phyloP scores from a whole-genome alignment of 305 asterid species.

The Solanum chacoense region DNA sequence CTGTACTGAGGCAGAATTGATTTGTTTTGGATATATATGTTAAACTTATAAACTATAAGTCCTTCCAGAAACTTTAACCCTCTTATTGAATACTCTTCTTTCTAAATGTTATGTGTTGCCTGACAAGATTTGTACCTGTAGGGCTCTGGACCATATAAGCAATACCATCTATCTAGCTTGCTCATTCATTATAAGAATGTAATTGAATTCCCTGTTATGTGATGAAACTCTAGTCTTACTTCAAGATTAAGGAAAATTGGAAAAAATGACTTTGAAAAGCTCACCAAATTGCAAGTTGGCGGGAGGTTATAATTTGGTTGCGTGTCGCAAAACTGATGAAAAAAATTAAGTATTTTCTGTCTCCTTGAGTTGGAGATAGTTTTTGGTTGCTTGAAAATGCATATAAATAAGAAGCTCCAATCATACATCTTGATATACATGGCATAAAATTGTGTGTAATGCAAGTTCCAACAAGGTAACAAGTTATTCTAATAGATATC shows the following conservation, averaged over 20 bases:
- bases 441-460: not conserved
- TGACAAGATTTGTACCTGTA: not conserved
- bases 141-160: not conserved
- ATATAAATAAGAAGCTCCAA: not conserved
- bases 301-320: not conserved
- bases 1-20: constrained; percentile 19
- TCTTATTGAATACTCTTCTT: not conserved
- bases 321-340: not conserved
- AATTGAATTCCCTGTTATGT: not conserved
- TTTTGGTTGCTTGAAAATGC: not conserved
- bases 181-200: not conserved
- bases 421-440: not conserved
- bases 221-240: not conserved
- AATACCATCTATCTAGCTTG: not conserved
- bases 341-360: not conserved
- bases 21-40: constrained; percentile 17
- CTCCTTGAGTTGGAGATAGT: not conserved
- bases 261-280: not conserved
- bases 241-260: not conserved
- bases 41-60: not conserved
- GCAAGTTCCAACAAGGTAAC: not conserved
- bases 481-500: not conserved
- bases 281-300: not conserved
- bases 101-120: not conserved
- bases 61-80: not conserved